Evolutionary conservation across 2,329 filamentous ascomycete species (phyloP), one percentile per base, ranked within the genome.

Genomic region (Myriosclerotinia curreyana): DNA sequence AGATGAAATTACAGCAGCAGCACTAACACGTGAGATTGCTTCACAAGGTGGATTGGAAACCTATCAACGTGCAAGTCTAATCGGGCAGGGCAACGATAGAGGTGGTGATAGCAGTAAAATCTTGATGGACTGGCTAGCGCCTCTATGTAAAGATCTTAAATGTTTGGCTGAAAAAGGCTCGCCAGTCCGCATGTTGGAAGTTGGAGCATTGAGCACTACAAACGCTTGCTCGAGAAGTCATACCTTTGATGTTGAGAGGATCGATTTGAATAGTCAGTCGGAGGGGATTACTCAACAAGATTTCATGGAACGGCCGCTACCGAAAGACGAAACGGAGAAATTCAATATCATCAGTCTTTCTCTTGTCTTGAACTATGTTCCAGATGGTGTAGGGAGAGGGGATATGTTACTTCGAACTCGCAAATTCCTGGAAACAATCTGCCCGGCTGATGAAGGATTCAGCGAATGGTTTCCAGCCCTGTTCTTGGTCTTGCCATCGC

Each of bases 331-430:
- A 7, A 75, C 78, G 0, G 86, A 92, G 49, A 80, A 80, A 28
- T 98, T 98, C 74, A 91, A 99, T 74, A 85, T 98, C 60, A 88
- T 99, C 72, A 96, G 92, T 58, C 80, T 99, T 31, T 96, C 92
- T 11, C 79, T 99, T 61, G 95, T 99, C 6, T 81, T 99, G 67
- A 99, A 99, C 76, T 99, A 92, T 73, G 93, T 98, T 3, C 91
- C 94, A 0, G 87, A 93, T 69, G 83, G 92, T 3, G 77, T 78
- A 40, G 83, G 82, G 5, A 84, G 93, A 70, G 95, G 95, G 2
- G 84, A 90, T 65, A 99, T 99, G 95, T 83, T 99, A 61, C 81
- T 83, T 60, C 85, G 90, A 49, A 92, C 89, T 42, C 81, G 88
- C 17, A 77, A 83, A 25, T 96, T 96, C 73, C 78, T 96, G 52